A percentile compares a stretch with the other conserved stretches of the same genome.
Evolutionary conservation across 1,284 basidiomycete species (phyloP).

Genomic region (Sanghuangporus baumii): DNA sequence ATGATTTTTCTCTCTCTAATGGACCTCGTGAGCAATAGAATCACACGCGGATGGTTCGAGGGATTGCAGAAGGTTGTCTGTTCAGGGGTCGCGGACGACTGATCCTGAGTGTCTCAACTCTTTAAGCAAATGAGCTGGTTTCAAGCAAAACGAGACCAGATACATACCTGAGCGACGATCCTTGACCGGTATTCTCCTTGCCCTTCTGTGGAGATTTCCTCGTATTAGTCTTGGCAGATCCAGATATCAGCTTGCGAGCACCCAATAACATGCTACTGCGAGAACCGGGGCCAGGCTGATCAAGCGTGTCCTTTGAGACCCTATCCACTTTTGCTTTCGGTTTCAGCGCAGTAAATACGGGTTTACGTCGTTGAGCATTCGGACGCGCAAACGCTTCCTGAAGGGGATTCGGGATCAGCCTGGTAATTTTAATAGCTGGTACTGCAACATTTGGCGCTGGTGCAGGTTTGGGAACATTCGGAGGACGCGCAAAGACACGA

Average conservation of each 20-base stretch:
- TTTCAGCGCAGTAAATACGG: slow-evolving; percentile 35
- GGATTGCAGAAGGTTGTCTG: slow-evolving; percentile 23
- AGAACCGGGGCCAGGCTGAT: slow-evolving; percentile 30
- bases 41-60: slow-evolving; percentile 25
- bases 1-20: not conserved
- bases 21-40: not conserved
- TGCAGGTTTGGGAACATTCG: slow-evolving; percentile 35
- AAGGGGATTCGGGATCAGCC: slow-evolving; percentile 17
- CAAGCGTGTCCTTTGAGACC: slow-evolving; percentile 3
- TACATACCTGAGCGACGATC: slow-evolving; percentile 51
- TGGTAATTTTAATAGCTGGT: not conserved
- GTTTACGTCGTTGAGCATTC: slow-evolving; percentile 28
- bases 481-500: slow-evolving; percentile 33
- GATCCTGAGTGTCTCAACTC: slow-evolving; percentile 52
- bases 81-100: slow-evolving; percentile 47
- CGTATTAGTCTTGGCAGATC: slow-evolving; percentile 55
- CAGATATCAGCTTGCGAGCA: slow-evolving; percentile 49
- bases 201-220: slow-evolving; percentile 27
- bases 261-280: slow-evolving; percentile 51
- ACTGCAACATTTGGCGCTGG: slow-evolving; percentile 20
- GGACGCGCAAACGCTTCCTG: slow-evolving; percentile 32
- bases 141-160: not conserved
- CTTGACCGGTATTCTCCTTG: slow-evolving; percentile 31
- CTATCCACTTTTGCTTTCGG: slow-evolving; percentile 24
- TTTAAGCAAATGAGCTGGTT: slow-evolving; percentile 23